Conservation (phyloP, 495 filamentous ascomycete genomes). For the Hypoxylon crocopeplum region DNA sequence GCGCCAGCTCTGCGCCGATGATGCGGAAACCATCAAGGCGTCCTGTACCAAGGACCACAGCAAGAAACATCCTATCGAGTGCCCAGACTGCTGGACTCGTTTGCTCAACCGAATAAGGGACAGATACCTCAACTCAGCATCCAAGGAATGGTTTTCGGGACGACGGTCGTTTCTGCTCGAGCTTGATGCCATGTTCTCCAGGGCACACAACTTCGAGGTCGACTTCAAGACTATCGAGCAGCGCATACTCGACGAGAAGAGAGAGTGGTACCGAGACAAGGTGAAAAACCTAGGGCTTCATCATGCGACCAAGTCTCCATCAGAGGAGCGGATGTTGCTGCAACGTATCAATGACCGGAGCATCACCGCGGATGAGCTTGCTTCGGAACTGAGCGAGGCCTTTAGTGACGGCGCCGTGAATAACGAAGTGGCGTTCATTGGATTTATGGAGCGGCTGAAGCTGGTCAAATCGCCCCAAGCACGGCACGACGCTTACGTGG, state of each 20-base stretch:
- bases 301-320: conserved; percentile 27
- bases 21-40: conserved; percentile 32
- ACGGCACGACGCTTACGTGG: conserved; percentile 40
- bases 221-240: conserved; percentile 48
- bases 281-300: conserved; percentile 43
- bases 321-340: conserved; percentile 33
- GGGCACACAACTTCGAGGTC: conserved; percentile 45
- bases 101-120: conserved; percentile 46
- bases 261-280: conserved; percentile 51
- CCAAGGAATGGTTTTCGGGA: conserved; percentile 53
- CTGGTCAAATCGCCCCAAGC: conserved; percentile 30
- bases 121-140: conserved; percentile 44
- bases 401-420: conserved; percentile 29
- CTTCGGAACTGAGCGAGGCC: conserved; percentile 32
- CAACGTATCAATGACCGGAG: conserved; percentile 37
- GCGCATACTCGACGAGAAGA: conserved; percentile 50
- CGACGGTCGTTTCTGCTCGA: conserved; percentile 48
- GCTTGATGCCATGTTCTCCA: conserved; percentile 47
- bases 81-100: conserved; percentile 46
- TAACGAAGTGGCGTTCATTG: conserved; percentile 37
- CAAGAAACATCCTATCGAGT: conserved; percentile 45
- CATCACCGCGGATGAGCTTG: conserved; percentile 36
- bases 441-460: conserved; percentile 37
- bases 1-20: conserved; percentile 36
- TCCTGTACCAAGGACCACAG: conserved; percentile 39